A percentile compares a stretch with the other conserved stretches of the same genome.
phyloP scores from a whole-genome alignment of 768 basidiomycete species.

The Gymnopilus junonius region DNA sequence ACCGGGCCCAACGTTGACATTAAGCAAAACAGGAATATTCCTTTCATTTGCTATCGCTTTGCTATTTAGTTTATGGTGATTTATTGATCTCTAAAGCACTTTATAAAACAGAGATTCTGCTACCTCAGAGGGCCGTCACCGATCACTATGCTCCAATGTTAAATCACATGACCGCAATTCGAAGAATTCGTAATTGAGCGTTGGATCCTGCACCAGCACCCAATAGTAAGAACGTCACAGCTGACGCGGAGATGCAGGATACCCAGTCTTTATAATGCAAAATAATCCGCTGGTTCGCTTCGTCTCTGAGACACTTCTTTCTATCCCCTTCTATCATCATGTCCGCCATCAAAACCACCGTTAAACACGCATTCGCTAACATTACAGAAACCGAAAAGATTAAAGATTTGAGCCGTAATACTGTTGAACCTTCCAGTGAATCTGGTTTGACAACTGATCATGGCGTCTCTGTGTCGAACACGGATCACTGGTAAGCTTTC shows the following conservation, averaged over 20 bases:
- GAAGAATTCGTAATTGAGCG: background rate
- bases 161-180: slow-evolving; percentile 8
- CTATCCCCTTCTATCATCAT: slow-evolving; percentile 12
- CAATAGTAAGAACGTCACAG: slow-evolving; percentile 21
- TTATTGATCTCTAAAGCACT: background rate
- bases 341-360: slow-evolving; percentile 23
- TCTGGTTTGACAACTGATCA: slow-evolving; percentile 61
- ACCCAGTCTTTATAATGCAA: slow-evolving; percentile 3
- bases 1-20: background rate
- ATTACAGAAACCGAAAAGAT: slow-evolving; percentile 36
- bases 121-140: background rate
- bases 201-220: background rate
- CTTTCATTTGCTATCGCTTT: background rate
- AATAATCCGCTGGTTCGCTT: background rate
- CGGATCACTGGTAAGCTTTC: slow-evolving; percentile 62
- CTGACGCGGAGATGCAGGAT: slow-evolving; percentile 15
- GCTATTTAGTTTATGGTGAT: slow-evolving; percentile 1
- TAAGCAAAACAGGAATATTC: background rate
- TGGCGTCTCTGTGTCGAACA: slow-evolving; percentile 61
- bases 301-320: background rate
- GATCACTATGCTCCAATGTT: background rate
- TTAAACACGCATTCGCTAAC: slow-evolving; percentile 30
- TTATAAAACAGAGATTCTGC: background rate
- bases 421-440: slow-evolving; percentile 30
- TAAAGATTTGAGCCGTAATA: slow-evolving; percentile 37